Evolutionary conservation across 805 yeast genomes (phyloP).

Genomic region (Lipomyces spencermartinsiae): DNA sequence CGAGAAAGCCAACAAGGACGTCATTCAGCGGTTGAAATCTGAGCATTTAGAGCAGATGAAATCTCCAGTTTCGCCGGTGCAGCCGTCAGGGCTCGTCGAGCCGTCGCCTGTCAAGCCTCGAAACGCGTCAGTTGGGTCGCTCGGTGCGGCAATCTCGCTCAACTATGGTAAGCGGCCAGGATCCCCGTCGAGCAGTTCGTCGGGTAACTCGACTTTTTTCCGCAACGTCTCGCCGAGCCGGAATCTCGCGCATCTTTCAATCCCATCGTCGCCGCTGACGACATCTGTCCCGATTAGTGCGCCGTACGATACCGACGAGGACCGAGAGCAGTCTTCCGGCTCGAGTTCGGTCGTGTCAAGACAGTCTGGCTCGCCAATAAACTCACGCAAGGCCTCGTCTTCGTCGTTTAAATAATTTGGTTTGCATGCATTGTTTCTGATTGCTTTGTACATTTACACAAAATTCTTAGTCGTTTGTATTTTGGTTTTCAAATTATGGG

Average conservation of each 20-base stretch:
- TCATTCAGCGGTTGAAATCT: slow-evolving; percentile 80
- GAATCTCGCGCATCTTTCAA: slow-evolving; percentile 21
- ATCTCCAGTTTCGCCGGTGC: slow-evolving; percentile 23
- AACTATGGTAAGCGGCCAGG: slow-evolving; percentile 22
- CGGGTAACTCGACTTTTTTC: slow-evolving; percentile 27
- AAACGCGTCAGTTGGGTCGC: slow-evolving; percentile 19
- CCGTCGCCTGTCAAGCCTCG: slow-evolving; percentile 37
- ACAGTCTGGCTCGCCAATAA: slow-evolving; percentile 20
- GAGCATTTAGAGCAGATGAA: slow-evolving; percentile 71
- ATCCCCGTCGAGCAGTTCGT: slow-evolving; percentile 34
- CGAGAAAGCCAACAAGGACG: slow-evolving; percentile 93
- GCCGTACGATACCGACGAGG: slow-evolving; percentile 8
- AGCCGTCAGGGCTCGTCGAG: slow-evolving; percentile 33
- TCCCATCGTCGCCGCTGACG: slow-evolving; percentile 35
- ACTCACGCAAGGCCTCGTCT: slow-evolving; percentile 24
- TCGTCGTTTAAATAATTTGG: slow-evolving; percentile 7
- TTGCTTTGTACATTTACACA: not conserved
- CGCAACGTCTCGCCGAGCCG: slow-evolving; percentile 33
- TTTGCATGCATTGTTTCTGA: not conserved
- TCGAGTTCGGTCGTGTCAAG: slow-evolving; percentile 8
- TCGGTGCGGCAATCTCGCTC: slow-evolving; percentile 19
- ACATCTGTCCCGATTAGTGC: slow-evolving; percentile 28
- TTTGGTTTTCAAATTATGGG: not conserved
- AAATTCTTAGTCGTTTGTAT: not conserved
- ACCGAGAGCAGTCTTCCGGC: slow-evolving; percentile 1